These are phyloP conservation scores for Fonsecaea pedrosoi DNA, from an alignment of 2,329 filamentous ascomycete species.

Conservation along the genomic window DNA sequence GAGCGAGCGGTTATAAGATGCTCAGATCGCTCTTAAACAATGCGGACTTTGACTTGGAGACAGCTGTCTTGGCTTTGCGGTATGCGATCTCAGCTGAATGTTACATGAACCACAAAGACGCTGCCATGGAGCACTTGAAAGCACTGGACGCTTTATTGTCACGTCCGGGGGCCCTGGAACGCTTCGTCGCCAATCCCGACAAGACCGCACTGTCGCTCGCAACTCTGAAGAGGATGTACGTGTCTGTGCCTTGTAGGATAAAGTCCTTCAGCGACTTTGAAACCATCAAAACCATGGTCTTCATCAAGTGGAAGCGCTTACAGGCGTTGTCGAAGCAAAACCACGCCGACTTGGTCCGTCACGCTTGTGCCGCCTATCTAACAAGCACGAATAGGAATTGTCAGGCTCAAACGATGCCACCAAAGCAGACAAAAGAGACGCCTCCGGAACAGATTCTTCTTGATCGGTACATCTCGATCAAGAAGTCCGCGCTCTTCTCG, in stretches of 20 bases:
- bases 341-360: slow-evolving; percentile 13
- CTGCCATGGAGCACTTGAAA: slow-evolving; percentile 15
- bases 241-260: slow-evolving; percentile 10
- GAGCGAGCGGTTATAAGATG: slow-evolving; percentile 18
- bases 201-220: slow-evolving; percentile 20
- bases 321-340: slow-evolving; percentile 15
- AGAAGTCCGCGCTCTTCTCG: slow-evolving; percentile 16
- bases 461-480: slow-evolving; percentile 10
- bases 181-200: slow-evolving; percentile 12
- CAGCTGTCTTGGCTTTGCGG: slow-evolving; percentile 11
- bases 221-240: slow-evolving; percentile 11
- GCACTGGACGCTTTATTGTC: slow-evolving; percentile 13
- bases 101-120: slow-evolving; percentile 16
- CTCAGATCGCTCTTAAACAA: slow-evolving; percentile 14
- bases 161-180: slow-evolving; percentile 5
- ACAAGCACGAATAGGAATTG: not conserved
- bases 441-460: slow-evolving; percentile 3
- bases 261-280: slow-evolving; percentile 18
- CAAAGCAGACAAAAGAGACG: not conserved
- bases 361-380: slow-evolving; percentile 4
- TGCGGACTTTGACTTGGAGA: slow-evolving; percentile 14
- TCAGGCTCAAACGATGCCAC: not conserved
- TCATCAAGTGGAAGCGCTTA: slow-evolving; percentile 11
- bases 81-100: slow-evolving; percentile 22
- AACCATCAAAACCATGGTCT: slow-evolving; percentile 14